Base-by-base conservation (phyloP, 2,329 filamentous ascomycete genomes). In the Teratosphaeria viscida region DNA sequence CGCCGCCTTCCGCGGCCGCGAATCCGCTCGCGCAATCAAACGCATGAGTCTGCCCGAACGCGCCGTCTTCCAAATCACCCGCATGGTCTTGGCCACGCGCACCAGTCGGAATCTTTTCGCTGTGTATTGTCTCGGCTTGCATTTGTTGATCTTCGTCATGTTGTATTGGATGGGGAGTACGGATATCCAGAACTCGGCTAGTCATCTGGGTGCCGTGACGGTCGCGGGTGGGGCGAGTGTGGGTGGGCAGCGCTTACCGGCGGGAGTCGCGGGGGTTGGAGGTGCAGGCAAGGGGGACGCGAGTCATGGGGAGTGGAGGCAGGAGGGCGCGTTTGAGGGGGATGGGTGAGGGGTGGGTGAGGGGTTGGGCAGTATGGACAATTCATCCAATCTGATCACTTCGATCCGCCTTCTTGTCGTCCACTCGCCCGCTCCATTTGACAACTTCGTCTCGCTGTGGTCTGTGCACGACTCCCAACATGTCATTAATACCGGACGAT, bases 61-160 rank as follows among this genome's bases (percentile, higher is more conserved):
- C 47, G 84, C 90, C 55, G 88, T 99, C 3, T 95, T 95, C 75
- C 92, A 91, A 37, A 82, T 96, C 57, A 96, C 92, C 54, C 83
- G 91, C 59, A 89, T 96, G 77, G 90, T 99, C 54, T 79, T 99
- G 63, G 90, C 92, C 57, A 96, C 91, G 54, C 81, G 94, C 62
- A 89, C 88, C 32, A 96, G 91, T 76, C 83, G 95, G 64, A 99
- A 97, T 73, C 73, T 99, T 61, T 99, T 99, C 75, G 94, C 92
- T 0, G 85, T 84, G 11, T 99, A 99, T 74, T 95, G 92, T 73
- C 78, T 96, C 39, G 90, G 86, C 37, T 79, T 99, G 65, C 94
- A 99, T 77, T 70, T 96, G 53, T 76, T 99, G 55, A 86, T 97
- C 2, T 94, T 99, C 70, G 79, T 87, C 66, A 88, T 90, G 74